A percentile compares a stretch with the other conserved stretches of the same genome.
phyloP scores from a whole-genome alignment of 1,284 basidiomycete genomes.

The Porogramme epimiltina region DNA sequence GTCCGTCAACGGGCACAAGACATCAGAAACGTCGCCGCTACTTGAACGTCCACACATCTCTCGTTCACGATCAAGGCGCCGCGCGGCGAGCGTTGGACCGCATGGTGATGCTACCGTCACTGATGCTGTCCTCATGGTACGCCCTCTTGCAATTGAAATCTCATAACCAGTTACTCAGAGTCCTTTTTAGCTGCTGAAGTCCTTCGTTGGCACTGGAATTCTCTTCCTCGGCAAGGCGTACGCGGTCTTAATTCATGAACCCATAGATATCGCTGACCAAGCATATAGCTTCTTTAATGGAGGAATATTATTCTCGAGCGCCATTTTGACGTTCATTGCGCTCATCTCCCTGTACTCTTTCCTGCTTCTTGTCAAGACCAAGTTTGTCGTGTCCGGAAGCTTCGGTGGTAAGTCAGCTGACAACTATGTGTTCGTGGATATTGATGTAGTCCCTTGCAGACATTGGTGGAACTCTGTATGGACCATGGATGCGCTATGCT shows the following conservation, averaged over 20 bases:
- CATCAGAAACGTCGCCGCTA: constrained; percentile 34
- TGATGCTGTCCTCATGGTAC: constrained; percentile 89
- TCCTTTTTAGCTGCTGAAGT: constrained; percentile 75
- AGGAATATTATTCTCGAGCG: constrained; percentile 87
- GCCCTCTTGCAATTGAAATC: constrained; percentile 18
- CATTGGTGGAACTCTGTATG: constrained; percentile 92
- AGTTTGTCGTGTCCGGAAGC: constrained; percentile 87
- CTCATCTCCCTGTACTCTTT: constrained; percentile 93
- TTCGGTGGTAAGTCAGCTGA: constrained; percentile 74
- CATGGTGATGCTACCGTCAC: constrained; percentile 86
- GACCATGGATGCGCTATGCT: constrained; percentile 88
- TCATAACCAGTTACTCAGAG: not conserved
- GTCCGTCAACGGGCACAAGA: constrained; percentile 23
- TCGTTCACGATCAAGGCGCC: constrained; percentile 48
- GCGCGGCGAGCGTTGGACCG: constrained; percentile 50
- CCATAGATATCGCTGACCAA: constrained; percentile 7
- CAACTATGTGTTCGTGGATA: not conserved
- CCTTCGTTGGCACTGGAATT: constrained; percentile 96
- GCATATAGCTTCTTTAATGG: constrained; percentile 86
- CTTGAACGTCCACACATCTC: constrained; percentile 19
- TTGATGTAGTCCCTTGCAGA: constrained; percentile 61
- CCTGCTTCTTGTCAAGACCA: constrained; percentile 88
- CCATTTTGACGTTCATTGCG: constrained; percentile 84
- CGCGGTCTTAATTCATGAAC: constrained; percentile 27
- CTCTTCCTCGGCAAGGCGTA: constrained; percentile 94